Base-by-base conservation (phyloP, 2,329 filamentous ascomycete genomes). In the Pseudomassariella vexata region DNA sequence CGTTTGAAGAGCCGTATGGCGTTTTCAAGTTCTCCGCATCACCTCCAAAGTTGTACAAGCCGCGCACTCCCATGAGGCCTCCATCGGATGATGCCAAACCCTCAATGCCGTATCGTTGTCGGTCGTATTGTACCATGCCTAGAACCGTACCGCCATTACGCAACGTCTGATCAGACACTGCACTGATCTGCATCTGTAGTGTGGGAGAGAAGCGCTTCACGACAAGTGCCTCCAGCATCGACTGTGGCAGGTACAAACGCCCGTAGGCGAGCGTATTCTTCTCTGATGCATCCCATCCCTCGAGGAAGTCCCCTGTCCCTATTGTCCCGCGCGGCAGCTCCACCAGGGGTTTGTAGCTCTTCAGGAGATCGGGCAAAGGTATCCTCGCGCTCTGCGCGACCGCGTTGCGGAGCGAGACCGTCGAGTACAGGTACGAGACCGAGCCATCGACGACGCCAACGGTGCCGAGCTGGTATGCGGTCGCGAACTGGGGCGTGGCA, bases 391-490 rank as follows among this genome's bases (percentile, higher is more conserved):
- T 94, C 58, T 78, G 75, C 9, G 72, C 58, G 69, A 87, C 42
- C 63, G 75, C 63, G 31, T 80, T 68, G 23, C 69, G 64, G 35
- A 96, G 72, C 9, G 87, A 80, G 7, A 92, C 70, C 3, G 87
- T 94, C 29, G 88, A 94, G 66, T 94, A 96, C 33, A 98, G 76
- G 62, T 96, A 98, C 10, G 89, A 94, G 36, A 98, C 76, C n/a
- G 88, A 95, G 55, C 92, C 92, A 63, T 96, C 90, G 31, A 98
- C 89, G 21, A 94, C 73, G 38, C 90, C 92, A 11, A 94, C 75
- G 24, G 82, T 94, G 39, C 88, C 87, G 26, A 98, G 76, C 24
- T 86, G 84, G 60, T 98, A 98, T 22, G 88, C 90, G 11, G 89
- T 94, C 16, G 89, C 90, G 50, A 96, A 95, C 57, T 95, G 87